Conservation (phyloP, 225 moss, liverwort and hornwort genomes). For the Pseudoscleropodium purum region DNA sequence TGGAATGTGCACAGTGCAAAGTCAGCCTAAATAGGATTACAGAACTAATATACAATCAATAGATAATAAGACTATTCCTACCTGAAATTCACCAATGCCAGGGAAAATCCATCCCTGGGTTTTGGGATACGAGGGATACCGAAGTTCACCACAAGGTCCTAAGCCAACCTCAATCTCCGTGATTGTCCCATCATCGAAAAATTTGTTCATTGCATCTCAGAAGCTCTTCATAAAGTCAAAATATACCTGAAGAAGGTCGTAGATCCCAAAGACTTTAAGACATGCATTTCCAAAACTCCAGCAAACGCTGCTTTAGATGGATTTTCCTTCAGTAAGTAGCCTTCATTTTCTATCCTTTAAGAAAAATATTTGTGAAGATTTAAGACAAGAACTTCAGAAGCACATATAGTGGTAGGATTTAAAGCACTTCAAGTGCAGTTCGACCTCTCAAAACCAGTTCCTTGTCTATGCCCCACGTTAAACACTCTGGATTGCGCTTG, state of each 20-base stretch:
- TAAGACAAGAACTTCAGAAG: neutral
- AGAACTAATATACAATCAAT: neutral
- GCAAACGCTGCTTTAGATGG: neutral
- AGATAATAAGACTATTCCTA: neutral
- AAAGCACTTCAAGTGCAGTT: constrained; percentile 49
- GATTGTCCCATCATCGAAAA: constrained; percentile 29
- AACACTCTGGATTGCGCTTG: constrained; percentile 53
- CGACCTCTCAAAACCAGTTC: constrained; percentile 43
- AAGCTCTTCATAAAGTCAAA: constrained; percentile 70
- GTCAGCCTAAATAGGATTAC: neutral
- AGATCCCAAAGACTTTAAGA: neutral
- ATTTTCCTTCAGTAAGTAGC: neutral
- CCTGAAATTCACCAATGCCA: constrained; percentile 80
- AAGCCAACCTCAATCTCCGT: constrained; percentile 52
- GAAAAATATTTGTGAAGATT: neutral
- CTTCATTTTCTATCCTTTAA: neutral
- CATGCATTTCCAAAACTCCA: neutral
- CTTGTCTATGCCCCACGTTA: constrained; percentile 50
- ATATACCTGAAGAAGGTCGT: constrained; percentile 41
- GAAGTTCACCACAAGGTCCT: constrained; percentile 75
- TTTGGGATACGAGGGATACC: constrained; percentile 62
- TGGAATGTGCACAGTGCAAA: neutral
- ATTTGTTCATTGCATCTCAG: constrained; percentile 21
- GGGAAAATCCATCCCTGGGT: constrained; percentile 59
- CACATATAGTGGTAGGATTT: neutral